Conservation (phyloP, 129 eudicot genomes). For the Tagetes patula region DNA sequence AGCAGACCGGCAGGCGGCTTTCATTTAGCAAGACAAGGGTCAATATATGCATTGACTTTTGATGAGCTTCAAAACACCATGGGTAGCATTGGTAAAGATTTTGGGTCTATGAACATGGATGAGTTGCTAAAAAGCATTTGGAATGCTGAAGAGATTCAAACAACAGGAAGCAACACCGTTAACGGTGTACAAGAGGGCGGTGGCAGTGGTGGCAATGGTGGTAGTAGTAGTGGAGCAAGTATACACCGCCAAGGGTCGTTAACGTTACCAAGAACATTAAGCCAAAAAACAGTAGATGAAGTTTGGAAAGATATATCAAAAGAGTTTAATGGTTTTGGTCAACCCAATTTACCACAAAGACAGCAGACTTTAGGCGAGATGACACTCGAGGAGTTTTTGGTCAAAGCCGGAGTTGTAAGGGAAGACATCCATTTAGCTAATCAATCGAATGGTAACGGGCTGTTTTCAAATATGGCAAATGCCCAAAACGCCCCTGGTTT, state of each 20-base stretch:
- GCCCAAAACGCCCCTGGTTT: constrained; percentile 47
- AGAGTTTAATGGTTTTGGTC: constrained; percentile 46
- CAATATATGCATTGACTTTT: constrained; percentile 80
- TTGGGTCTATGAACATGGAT: constrained; percentile 99
- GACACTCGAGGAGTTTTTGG: constrained; percentile 91
- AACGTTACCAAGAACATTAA: constrained; percentile 82
- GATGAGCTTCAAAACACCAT: constrained; percentile 83
- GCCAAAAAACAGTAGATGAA: constrained; percentile 91
- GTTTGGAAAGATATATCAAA: constrained; percentile 84
- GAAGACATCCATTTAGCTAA: constrained; percentile 54
- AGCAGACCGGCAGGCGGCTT: constrained; percentile 54
- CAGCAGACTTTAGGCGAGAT: constrained; percentile 87
- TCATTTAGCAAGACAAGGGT: constrained; percentile 65
- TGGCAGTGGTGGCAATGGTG: constrained; percentile 1
- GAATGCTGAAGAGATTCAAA: constrained; percentile 90
- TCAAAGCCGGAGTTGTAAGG: constrained; percentile 89
- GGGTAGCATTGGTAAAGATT: constrained; percentile 80
- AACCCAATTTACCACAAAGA: constrained; percentile 52
- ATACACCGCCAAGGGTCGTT: constrained; percentile 90
- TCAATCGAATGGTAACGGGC: constrained; percentile 39
- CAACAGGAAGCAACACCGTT: constrained; percentile 26
- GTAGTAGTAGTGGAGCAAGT: constrained; percentile 39
- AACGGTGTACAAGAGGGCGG: constrained; percentile 24
- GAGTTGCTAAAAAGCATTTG: constrained; percentile 85
- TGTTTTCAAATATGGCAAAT: constrained; percentile 48